Conservation (phyloP, 805 yeast genomes). For the Wickerhamiella shivajii region DNA sequence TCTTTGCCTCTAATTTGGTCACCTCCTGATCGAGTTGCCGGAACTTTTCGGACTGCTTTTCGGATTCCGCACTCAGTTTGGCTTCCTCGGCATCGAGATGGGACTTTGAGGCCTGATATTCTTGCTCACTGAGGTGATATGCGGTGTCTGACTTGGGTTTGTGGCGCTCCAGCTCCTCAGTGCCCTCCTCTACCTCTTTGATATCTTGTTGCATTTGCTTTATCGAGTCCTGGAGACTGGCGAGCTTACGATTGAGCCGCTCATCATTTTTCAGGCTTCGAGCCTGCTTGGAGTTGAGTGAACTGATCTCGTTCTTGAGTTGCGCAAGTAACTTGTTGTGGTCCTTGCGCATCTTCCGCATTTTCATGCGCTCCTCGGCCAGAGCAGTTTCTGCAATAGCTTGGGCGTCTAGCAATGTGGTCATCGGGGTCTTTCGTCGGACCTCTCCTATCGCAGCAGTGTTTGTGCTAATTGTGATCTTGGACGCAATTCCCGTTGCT, state of each 20-base stretch:
- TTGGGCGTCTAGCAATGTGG: slow-evolving; percentile 50
- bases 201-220: slow-evolving; percentile 26
- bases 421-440: slow-evolving; percentile 35
- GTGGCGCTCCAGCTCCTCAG: slow-evolving; percentile 8
- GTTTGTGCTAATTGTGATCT: slow-evolving; percentile 14
- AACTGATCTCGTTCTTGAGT: slow-evolving; percentile 43
- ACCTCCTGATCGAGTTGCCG: slow-evolving; percentile 2
- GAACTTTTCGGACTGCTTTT: neutral
- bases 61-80: neutral
- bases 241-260: slow-evolving; percentile 38
- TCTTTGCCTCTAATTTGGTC: neutral
- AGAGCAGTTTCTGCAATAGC: slow-evolving; percentile 48
- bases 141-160: slow-evolving; percentile 8
- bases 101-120: neutral
- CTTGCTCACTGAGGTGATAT: slow-evolving; percentile 3
- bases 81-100: neutral
- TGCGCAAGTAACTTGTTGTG: slow-evolving; percentile 38
- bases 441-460: slow-evolving; percentile 23
- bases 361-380: slow-evolving; percentile 39
- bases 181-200: slow-evolving; percentile 12
- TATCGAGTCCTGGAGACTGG: slow-evolving; percentile 32
- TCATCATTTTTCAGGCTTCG: slow-evolving; percentile 42
- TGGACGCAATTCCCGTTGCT: slow-evolving; percentile 16
- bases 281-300: slow-evolving; percentile 32
- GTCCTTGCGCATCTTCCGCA: slow-evolving; percentile 45